Evolutionary conservation across 2,329 filamentous ascomycete genomes (phyloP), one percentile per base, ranked within the genome.

Genomic region (Coleophoma cylindrospora): DNA sequence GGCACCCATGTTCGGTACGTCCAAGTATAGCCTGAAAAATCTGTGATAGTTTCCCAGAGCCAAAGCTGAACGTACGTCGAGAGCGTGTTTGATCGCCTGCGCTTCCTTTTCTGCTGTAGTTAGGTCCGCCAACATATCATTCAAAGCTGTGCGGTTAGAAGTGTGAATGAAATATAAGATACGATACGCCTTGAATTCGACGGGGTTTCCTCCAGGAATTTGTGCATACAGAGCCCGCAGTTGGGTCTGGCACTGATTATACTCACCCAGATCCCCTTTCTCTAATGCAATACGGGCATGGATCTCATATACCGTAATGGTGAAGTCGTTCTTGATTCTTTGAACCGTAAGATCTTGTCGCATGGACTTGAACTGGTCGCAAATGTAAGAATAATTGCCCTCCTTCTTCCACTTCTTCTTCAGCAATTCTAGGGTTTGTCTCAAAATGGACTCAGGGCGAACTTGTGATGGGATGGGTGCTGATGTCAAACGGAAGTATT

Each of bases 191-290:
- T 94, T 94, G 74, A 99, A 99, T 72, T 99, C 94, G 74, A 89
- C 85, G 66, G 89, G 84, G 70, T 91, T 91, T 64, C 92, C 94
- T 66, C 89, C 89, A 68, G 96, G 75, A 60, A 89, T 87, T 74
- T 89, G 82, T 69, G 83, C 82, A 73, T 99, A 97, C 64, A 99
- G 76, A 58, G 87, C 90, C 70, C 90, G 89, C 67, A 99, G 79
- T 75, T 99, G 94, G 64, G 94, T 97, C 77, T 99, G 94, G 73
- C 94, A 99, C 80, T 99, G 94, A 77, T 99, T 99, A 94, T 99
- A 99, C 94, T 99, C 94, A 99, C 94, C 92, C 76, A 97, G 83
- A 77, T 99, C 94, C 73, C 89, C 91, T 80, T 95, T 96, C 73
- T 99, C 92, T 71, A 99, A 78, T 60, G 94, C 94, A 72, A 99